Conservation (phyloP, 331 rosid genomes). For the Ulmus americana region DNA sequence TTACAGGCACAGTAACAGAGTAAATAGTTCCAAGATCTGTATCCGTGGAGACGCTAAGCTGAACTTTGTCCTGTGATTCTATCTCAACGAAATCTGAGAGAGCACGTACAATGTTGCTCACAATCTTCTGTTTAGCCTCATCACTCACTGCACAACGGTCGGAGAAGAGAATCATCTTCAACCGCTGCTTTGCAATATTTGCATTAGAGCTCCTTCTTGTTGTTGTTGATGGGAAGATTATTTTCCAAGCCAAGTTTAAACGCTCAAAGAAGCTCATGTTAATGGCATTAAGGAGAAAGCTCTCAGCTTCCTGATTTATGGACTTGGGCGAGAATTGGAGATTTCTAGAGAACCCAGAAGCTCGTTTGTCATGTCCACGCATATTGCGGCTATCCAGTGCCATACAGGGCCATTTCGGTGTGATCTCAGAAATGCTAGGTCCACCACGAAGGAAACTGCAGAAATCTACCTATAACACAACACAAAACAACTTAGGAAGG, state of each 20-base stretch:
- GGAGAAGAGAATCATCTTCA: conserved; percentile 91
- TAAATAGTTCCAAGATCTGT: conserved; percentile 85
- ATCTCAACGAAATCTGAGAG: conserved; percentile 90
- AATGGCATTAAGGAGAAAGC: conserved; percentile 76
- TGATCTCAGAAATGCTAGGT: conserved; percentile 33
- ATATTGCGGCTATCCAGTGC: conserved; percentile 30
- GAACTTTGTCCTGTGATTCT: conserved; percentile 90
- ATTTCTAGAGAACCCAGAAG: conserved; percentile 29
- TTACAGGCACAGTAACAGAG: conserved; percentile 88
- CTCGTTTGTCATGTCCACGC: conserved; percentile 35
- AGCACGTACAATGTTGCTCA: conserved; percentile 64
- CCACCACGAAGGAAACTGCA: conserved; percentile 39
- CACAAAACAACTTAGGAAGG: conserved; percentile 12
- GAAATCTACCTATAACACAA: conserved; percentile 45
- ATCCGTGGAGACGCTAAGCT: conserved; percentile 81
- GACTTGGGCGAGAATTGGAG: conserved; percentile 36
- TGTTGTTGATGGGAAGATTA: conserved; percentile 66
- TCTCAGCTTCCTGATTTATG: conserved; percentile 53
- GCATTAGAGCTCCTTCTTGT: conserved; percentile 72
- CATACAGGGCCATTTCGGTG: conserved; percentile 37
- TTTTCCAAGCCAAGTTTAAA: conserved; percentile 85
- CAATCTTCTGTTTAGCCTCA: conserved; percentile 82
- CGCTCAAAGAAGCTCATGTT: conserved; percentile 90
- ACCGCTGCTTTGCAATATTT: conserved; percentile 82
- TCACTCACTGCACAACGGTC: conserved; percentile 92